Evolutionary conservation across 306 rosid species (phyloP).

Genomic region (Rosa chinensis): DNA sequence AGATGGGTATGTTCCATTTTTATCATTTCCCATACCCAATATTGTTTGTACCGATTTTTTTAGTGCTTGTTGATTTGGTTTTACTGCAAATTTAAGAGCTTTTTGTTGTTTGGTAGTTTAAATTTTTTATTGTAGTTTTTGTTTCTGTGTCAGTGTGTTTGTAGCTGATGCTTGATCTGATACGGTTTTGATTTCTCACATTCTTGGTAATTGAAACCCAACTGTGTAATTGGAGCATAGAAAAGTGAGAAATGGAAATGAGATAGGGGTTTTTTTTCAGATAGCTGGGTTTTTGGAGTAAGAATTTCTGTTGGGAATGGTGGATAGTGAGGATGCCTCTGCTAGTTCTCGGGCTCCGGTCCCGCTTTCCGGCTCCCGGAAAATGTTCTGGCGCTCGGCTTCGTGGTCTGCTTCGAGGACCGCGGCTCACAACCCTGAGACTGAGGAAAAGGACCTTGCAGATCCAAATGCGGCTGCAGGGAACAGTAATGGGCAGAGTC

Average conservation of each 20-base stretch:
- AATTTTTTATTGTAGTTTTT: neutral
- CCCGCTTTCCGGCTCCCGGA: conserved; percentile 55
- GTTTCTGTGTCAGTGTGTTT: conserved; percentile 18
- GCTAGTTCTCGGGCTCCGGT: conserved; percentile 44
- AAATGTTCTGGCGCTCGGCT: conserved; percentile 83
- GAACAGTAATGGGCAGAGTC: conserved; percentile 40
- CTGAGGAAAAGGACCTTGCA: conserved; percentile 37
- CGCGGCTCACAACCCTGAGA: conserved; percentile 45
- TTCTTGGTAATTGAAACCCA: conserved; percentile 24
- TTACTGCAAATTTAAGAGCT: neutral
- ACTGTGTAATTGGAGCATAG: conserved; percentile 22
- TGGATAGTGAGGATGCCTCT: conserved; percentile 71
- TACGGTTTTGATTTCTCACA: conserved; percentile 30
- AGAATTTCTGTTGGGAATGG: conserved; percentile 57
- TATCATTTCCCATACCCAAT: neutral
- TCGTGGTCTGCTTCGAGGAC: conserved; percentile 90
- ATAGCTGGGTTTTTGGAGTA: conserved; percentile 17
- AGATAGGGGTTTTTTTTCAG: conserved; percentile 23
- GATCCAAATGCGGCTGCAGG: conserved; percentile 53
- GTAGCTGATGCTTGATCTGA: conserved; percentile 46
- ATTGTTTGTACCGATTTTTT: neutral
- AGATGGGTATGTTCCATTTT: conserved; percentile 6
- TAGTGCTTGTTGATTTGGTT: conserved; percentile 2
- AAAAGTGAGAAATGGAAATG: conserved; percentile 16
- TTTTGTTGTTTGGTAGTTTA: conserved; percentile 1